Conservation (phyloP, 2,329 filamentous ascomycete species). For the Grosmannia huntii region DNA sequence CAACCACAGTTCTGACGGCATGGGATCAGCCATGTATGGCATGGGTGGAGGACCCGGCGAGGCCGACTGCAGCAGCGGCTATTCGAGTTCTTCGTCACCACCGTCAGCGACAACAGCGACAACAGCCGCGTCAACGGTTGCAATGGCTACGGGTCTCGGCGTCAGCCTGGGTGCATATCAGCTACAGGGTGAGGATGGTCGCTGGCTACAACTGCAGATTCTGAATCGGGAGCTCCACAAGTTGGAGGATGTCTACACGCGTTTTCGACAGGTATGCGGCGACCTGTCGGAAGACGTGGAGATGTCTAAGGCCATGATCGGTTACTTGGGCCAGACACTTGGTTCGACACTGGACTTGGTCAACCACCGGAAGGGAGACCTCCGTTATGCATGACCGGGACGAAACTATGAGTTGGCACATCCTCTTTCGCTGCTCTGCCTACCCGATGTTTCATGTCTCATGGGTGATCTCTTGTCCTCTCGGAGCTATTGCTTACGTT, state of each 20-base stretch:
- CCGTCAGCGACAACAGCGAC: background rate
- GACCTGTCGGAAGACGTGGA: constrained; percentile 27
- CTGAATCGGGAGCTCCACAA: constrained; percentile 33
- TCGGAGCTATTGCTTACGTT: background rate
- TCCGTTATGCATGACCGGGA: constrained; percentile 15
- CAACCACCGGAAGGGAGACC: constrained; percentile 22
- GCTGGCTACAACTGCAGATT: constrained; percentile 35
- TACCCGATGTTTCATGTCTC: background rate
- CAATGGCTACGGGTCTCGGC: constrained; percentile 16
- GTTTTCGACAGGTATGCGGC: constrained; percentile 28
- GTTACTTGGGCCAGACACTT: constrained; percentile 30
- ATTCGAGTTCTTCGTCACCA: background rate
- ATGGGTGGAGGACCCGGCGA: constrained; percentile 5
- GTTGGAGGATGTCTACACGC: constrained; percentile 31
- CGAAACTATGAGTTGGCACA: background rate
- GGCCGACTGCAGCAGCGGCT: background rate
- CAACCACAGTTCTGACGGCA: constrained; percentile 11
- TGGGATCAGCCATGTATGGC: background rate
- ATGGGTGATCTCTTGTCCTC: background rate
- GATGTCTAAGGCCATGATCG: constrained; percentile 31
- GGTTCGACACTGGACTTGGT: constrained; percentile 29
- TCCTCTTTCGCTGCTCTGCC: background rate
- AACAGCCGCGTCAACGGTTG: background rate
- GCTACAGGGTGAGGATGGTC: constrained; percentile 30
- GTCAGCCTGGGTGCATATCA: constrained; percentile 32